A percentile compares a stretch with the other conserved stretches of the same genome.
phyloP scores from a whole-genome alignment of 208 protist genomes.

The Novymonas esmeraldas region DNA sequence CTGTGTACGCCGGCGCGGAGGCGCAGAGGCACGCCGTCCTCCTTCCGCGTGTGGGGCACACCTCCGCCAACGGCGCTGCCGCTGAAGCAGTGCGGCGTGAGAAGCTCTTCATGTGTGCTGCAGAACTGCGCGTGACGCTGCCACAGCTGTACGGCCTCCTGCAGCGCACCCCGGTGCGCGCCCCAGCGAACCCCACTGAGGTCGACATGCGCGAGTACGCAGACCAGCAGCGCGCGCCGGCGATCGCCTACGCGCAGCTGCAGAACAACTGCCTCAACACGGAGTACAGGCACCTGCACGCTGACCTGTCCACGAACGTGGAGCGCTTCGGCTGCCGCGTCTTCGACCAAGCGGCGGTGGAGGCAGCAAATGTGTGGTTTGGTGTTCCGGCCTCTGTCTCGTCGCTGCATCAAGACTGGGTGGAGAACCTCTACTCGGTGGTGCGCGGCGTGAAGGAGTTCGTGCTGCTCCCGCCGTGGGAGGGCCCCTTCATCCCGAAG shows the following conservation, averaged over 20 bases:
- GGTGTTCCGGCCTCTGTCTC: conserved; percentile 80
- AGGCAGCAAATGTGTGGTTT: conserved; percentile 92
- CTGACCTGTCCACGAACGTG: conserved; percentile 58
- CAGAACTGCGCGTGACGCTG: conserved; percentile 73
- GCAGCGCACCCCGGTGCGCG: conserved; percentile 41
- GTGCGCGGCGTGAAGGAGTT: conserved; percentile 92
- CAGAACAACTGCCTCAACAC: conserved; percentile 91
- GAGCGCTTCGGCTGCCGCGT: conserved; percentile 73
- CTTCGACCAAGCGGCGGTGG: conserved; percentile 58
- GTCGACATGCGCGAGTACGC: conserved; percentile 66
- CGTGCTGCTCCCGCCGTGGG: conserved; percentile 88
- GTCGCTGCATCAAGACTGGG: conserved; percentile 93
- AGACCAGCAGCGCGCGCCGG: conserved; percentile 9
- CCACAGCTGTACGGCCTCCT: conserved; percentile 80
- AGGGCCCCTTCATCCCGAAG: conserved; percentile 84
- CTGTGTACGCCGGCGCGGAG: conserved; percentile 25
- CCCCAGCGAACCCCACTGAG: conserved; percentile 34
- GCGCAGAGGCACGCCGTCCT: conserved; percentile 26
- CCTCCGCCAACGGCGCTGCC: not conserved
- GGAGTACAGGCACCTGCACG: conserved; percentile 76
- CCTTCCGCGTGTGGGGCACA: conserved; percentile 3
- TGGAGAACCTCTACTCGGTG: conserved; percentile 93
- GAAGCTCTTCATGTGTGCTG: conserved; percentile 85
- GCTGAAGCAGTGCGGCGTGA: conserved; percentile 18
- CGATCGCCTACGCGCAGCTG: conserved; percentile 86